A percentile compares a stretch with the other conserved stretches of the same genome.
Evolutionary conservation across 192 early-diverging fungal genomes (phyloP).

Genomic region (Coemansia sp.): DNA sequence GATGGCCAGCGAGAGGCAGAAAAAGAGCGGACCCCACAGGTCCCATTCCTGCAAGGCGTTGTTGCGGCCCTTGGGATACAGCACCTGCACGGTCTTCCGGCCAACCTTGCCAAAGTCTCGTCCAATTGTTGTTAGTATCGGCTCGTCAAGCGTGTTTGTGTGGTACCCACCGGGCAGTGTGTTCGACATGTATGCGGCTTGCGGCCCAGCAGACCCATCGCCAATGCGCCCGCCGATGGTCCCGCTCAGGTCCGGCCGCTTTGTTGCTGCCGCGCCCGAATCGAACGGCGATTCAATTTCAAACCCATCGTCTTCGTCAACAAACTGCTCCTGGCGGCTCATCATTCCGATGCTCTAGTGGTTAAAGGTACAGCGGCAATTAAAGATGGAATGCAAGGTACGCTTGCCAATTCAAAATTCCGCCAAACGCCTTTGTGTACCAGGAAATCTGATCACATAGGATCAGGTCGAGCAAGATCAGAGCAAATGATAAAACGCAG

Average conservation of each 20-base stretch:
- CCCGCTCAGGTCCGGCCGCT: conserved; percentile 50
- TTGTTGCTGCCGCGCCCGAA: conserved; percentile 8
- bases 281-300: conserved; percentile 35
- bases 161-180: conserved; percentile 51
- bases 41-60: conserved; percentile 68
- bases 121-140: conserved; percentile 88
- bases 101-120: conserved; percentile 46
- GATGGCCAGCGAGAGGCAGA: conserved; percentile 87
- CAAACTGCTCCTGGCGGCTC: conserved; percentile 46
- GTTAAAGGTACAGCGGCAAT: background rate
- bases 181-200: conserved; percentile 36
- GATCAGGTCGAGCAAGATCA: background rate
- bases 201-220: conserved; percentile 23
- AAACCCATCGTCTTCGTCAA: conserved; percentile 51
- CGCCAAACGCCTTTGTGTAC: no score
- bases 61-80: conserved; percentile 46
- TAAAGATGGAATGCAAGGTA: background rate
- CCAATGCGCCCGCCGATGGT: conserved; percentile 49
- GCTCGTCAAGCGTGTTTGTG: conserved; percentile 90
- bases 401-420: background rate
- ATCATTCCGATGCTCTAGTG: conserved; percentile 8
- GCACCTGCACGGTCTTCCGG: conserved; percentile 39
- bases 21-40: conserved; percentile 93
- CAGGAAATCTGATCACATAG: background rate
- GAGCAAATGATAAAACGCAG: no score